These are phyloP conservation scores for Pichia sp. DNA, from an alignment of 1,139 yeast genomes.

Conservation along the genomic window DNA sequence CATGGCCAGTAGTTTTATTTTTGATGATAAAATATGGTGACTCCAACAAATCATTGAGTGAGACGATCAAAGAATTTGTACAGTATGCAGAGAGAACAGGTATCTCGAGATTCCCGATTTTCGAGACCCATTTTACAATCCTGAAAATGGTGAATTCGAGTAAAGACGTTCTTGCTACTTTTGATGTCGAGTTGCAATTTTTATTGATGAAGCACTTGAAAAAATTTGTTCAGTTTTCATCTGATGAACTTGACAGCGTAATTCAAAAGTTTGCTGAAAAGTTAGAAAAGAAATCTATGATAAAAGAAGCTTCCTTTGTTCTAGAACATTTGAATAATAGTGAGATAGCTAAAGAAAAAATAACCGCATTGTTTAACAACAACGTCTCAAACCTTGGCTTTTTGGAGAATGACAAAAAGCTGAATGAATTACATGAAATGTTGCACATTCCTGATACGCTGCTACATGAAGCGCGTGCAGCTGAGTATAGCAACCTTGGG, in stretches of 20 bases:
- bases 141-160: conserved; percentile 36
- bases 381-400: conserved; percentile 42
- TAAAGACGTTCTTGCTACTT: conserved; percentile 12
- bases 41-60: conserved; percentile 28
- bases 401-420: conserved; percentile 29
- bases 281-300: conserved; percentile 43
- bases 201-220: conserved; percentile 24
- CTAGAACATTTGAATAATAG: conserved; percentile 50
- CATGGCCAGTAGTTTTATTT: conserved; percentile 66
- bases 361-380: conserved; percentile 41
- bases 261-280: conserved; percentile 50
- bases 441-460: conserved; percentile 45
- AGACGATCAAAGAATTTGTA: conserved; percentile 17
- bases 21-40: conserved; percentile 59
- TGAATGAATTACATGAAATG: conserved; percentile 35
- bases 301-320: conserved; percentile 61
- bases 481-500: conserved; percentile 39
- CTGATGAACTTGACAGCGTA: conserved; percentile 38
- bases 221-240: conserved; percentile 11
- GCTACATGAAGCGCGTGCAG: conserved; percentile 51
- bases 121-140: conserved; percentile 29
- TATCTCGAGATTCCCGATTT: conserved; percentile 4
- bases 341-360: background rate
- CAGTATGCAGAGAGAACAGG: conserved; percentile 12
- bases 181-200: conserved; percentile 28